These are phyloP conservation scores for Hyparrhenia diplandra DNA, from an alignment of 176 grass and related monocot genomes.

Conservation along the genomic window DNA sequence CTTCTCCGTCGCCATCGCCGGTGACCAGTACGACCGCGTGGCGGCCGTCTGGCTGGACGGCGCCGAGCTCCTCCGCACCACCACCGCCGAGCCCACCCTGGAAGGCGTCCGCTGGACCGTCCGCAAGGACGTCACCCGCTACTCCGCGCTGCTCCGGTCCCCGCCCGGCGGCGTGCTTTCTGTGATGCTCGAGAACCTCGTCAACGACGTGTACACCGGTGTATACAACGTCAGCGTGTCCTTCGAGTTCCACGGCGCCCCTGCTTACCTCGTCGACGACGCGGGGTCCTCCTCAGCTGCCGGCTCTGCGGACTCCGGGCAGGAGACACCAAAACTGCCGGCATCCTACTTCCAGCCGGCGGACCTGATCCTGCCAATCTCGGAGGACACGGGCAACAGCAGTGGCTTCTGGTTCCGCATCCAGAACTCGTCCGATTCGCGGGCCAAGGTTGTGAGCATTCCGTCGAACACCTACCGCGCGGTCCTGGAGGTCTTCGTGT, in stretches of 20 bases:
- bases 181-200: slow-evolving; percentile 96
- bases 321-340: not conserved
- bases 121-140: slow-evolving; percentile 73
- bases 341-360: slow-evolving; percentile 41
- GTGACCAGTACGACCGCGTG: slow-evolving; percentile 89
- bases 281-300: not conserved
- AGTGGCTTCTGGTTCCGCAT: slow-evolving; percentile 86
- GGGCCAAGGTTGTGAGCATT: slow-evolving; percentile 35
- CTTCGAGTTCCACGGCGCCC: slow-evolving; percentile 56
- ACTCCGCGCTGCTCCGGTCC: slow-evolving; percentile 53
- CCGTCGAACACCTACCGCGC: slow-evolving; percentile 71
- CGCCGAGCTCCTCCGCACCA: slow-evolving; percentile 85
- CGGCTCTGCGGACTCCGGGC: not conserved
- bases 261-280: slow-evolving; percentile 5
- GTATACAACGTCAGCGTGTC: slow-evolving; percentile 72
- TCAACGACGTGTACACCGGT: slow-evolving; percentile 71
- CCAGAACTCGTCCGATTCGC: slow-evolving; percentile 48
- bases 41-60: slow-evolving; percentile 85
- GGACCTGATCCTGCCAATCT: slow-evolving; percentile 72
- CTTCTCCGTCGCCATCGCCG: slow-evolving; percentile 60
- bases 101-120: slow-evolving; percentile 70
- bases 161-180: slow-evolving; percentile 42
- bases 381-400: slow-evolving; percentile 17
- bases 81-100: slow-evolving; percentile 66
- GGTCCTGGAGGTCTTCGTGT: slow-evolving; percentile 77